These are phyloP conservation scores for Aspergillus hancockii DNA, from an alignment of 495 filamentous ascomycete genomes.

Conservation along the genomic window DNA sequence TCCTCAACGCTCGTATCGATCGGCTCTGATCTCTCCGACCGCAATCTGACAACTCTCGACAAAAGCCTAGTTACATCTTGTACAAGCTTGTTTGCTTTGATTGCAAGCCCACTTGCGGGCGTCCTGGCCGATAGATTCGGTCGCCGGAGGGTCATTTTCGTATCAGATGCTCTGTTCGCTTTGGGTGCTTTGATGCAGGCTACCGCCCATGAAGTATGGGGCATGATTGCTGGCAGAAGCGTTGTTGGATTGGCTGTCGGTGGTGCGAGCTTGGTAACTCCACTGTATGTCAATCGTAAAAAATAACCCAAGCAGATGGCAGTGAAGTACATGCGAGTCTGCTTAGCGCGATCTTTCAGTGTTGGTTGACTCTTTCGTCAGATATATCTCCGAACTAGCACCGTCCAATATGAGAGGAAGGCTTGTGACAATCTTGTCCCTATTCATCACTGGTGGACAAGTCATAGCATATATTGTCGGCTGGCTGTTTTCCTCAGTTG, in stretches of 20 bases:
- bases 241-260: slow-evolving; percentile 84
- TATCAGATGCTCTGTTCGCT: slow-evolving; percentile 77
- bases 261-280: slow-evolving; percentile 77
- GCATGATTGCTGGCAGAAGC: slow-evolving; percentile 77
- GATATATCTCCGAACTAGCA: slow-evolving; percentile 82
- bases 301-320: neutral
- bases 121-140: slow-evolving; percentile 73
- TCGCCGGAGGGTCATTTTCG: slow-evolving; percentile 73
- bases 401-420: slow-evolving; percentile 73
- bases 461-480: slow-evolving; percentile 81
- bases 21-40: slow-evolving; percentile 67
- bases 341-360: neutral
- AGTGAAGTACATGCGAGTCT: neutral
- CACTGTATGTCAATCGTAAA: slow-evolving; percentile 53
- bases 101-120: slow-evolving; percentile 75
- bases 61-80: slow-evolving; percentile 83
- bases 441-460: slow-evolving; percentile 86
- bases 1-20: slow-evolving; percentile 84
- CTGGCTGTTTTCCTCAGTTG: slow-evolving; percentile 61
- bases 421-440: slow-evolving; percentile 71
- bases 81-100: slow-evolving; percentile 76
- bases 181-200: slow-evolving; percentile 75
- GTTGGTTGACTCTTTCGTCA: slow-evolving; percentile 21
- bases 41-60: slow-evolving; percentile 68
- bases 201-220: slow-evolving; percentile 55